Evolutionary conservation across 805 yeast species (phyloP).

Genomic region (Myxozyma nipponensis): DNA sequence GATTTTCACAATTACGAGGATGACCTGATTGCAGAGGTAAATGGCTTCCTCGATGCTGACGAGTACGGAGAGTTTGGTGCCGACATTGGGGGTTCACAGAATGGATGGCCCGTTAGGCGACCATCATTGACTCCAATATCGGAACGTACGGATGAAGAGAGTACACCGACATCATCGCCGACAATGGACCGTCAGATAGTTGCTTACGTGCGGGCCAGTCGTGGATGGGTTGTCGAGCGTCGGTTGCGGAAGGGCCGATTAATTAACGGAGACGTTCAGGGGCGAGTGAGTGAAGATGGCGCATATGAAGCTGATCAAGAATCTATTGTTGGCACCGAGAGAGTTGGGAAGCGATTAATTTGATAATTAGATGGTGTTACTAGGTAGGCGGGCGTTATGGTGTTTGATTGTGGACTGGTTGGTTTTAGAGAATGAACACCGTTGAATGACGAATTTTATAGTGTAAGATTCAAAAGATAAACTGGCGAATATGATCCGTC

Average conservation of each 20-base stretch:
- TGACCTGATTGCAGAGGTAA: conserved; percentile 17
- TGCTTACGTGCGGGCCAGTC: conserved; percentile 21
- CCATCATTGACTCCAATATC: conserved; percentile 19
- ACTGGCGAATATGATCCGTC: not conserved
- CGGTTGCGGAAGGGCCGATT: conserved; percentile 14
- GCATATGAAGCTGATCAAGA: conserved; percentile 6
- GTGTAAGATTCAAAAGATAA: too few species aligned
- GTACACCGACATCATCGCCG: conserved; percentile 2
- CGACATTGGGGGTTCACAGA: conserved; percentile 1
- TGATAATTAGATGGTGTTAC: not conserved
- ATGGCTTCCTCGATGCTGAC: not conserved
- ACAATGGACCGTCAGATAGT: conserved; percentile 17
- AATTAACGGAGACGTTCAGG: conserved; percentile 1
- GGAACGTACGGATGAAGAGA: conserved; percentile 14
- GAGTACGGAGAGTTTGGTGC: conserved; percentile 3
- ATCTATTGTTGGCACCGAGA: conserved; percentile 16
- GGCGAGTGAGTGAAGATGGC: not conserved
- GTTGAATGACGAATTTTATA: too few species aligned
- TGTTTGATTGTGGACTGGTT: not conserved
- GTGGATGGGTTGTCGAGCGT: conserved; percentile 28
- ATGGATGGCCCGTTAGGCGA: conserved; percentile 1
- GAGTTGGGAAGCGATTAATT: conserved; percentile 15
- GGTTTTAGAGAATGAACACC: not conserved
- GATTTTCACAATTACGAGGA: conserved; percentile 10
- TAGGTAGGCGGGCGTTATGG: not conserved